Evolutionary conservation across 352 stramenopile species (phyloP).

Genomic region (Plasmopara viticola): DNA sequence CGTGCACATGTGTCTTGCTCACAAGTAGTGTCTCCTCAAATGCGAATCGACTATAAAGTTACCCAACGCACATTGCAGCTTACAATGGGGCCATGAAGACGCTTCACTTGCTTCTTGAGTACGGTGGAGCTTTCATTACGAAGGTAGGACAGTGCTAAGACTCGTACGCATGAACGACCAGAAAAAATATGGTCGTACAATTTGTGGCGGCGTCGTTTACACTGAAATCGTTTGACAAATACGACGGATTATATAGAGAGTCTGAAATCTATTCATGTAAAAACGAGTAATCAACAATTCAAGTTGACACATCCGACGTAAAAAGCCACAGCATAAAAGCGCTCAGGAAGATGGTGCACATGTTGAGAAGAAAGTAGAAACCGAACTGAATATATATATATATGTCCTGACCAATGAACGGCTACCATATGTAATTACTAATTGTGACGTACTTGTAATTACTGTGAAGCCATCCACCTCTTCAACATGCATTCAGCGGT

Average conservation of each 20-base stretch:
- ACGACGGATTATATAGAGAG: slow-evolving; percentile 11
- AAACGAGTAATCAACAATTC: too few relatives aligned
- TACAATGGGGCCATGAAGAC: slow-evolving; percentile 54
- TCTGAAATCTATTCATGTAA: slow-evolving; percentile 5
- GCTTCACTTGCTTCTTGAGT: slow-evolving; percentile 65
- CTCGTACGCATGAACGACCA: slow-evolving; percentile 70
- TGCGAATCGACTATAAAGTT: slow-evolving; percentile 56
- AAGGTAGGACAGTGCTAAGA: slow-evolving; percentile 65
- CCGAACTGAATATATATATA: too few relatives aligned
- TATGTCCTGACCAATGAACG: too few relatives aligned
- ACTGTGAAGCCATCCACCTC: too few relatives aligned
- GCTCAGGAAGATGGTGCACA: slow-evolving; percentile 5
- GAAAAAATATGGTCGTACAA: slow-evolving; percentile 40
- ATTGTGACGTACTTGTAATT: too few relatives aligned
- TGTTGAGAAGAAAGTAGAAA: slow-evolving; percentile 14
- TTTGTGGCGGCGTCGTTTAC: slow-evolving; percentile 60
- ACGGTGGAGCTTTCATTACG: slow-evolving; percentile 79
- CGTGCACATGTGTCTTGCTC: slow-evolving; percentile 54
- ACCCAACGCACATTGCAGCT: slow-evolving; percentile 69
- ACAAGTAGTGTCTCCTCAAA: slow-evolving; percentile 41
- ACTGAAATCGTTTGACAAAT: slow-evolving; percentile 38
- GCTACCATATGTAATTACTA: too few relatives aligned
- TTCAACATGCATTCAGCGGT: too few relatives aligned
- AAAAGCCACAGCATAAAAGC: slow-evolving; percentile 6
- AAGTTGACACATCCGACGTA: too few relatives aligned